Percentiles rank a stretch among this genome's conserved stretches.
phyloP scores from a whole-genome alignment of 2,329 filamentous ascomycete genomes.

The Cryphonectria carpinicola region DNA sequence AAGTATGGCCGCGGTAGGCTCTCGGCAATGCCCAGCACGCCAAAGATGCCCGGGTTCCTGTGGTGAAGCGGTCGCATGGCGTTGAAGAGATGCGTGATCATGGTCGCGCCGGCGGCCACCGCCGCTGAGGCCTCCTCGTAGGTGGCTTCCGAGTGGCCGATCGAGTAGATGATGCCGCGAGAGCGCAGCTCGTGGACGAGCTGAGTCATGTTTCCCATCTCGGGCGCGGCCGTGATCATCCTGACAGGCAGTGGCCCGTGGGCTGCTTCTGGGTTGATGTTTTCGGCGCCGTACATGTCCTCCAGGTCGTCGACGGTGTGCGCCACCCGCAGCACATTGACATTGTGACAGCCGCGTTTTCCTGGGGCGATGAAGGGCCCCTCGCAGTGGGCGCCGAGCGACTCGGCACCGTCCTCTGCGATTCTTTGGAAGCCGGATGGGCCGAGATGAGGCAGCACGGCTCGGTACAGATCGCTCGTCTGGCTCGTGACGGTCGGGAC shows the following conservation, averaged over 20 bases:
- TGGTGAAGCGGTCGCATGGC: constrained; percentile 91
- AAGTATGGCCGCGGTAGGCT: constrained; percentile 71
- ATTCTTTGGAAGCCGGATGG: constrained; percentile 66
- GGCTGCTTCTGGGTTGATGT: constrained; percentile 54
- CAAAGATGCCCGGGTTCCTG: constrained; percentile 89
- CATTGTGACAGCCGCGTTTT: constrained; percentile 86
- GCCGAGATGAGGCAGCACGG: constrained; percentile 75
- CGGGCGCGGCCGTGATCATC: constrained; percentile 86
- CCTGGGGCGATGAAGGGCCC: constrained; percentile 83
- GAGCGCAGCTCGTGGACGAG: constrained; percentile 69
- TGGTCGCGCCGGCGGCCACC: constrained; percentile 75
- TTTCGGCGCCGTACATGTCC: constrained; percentile 72
- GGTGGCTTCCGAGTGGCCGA: constrained; percentile 85
- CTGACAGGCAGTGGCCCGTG: constrained; percentile 59
- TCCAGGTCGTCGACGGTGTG: constrained; percentile 68
- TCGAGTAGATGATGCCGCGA: constrained; percentile 73
- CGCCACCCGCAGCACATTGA: constrained; percentile 69
- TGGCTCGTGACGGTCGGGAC: constrained; percentile 83
- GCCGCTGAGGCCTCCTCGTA: constrained; percentile 79
- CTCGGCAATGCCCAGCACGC: constrained; percentile 73
- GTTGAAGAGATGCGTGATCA: constrained; percentile 95
- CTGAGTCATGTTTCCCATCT: constrained; percentile 70
- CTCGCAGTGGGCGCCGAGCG: constrained; percentile 87
- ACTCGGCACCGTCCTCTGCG: constrained; percentile 76
- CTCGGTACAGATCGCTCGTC: constrained; percentile 78